Percentiles rank a stretch among this genome's conserved stretches.
phyloP scores from a whole-genome alignment of 2,329 filamentous ascomycete genomes.

The Cladosporium sphaerospermum region DNA sequence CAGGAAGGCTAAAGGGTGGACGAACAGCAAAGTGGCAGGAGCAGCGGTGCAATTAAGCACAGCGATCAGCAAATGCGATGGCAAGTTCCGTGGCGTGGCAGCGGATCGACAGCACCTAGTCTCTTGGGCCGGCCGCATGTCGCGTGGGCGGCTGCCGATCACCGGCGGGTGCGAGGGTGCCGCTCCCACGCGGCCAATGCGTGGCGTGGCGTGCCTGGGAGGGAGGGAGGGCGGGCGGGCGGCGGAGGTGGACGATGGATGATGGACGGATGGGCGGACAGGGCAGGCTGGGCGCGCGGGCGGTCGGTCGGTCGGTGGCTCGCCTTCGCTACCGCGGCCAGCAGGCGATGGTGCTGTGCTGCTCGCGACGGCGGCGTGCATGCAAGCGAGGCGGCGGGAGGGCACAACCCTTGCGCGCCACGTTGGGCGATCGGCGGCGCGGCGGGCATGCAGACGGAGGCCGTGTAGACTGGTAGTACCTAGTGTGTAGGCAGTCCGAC shows the following conservation, averaged over 20 bases:
- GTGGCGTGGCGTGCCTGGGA: background rate
- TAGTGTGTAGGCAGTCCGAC: too few species aligned
- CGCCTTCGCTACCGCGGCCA: too few species aligned
- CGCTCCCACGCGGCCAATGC: background rate
- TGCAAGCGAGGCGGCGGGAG: slow-evolving; percentile 4
- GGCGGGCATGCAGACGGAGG: background rate
- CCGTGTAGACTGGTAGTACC: too few species aligned
- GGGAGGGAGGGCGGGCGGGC: background rate
- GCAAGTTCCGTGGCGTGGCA: slow-evolving; percentile 2
- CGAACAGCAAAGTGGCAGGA: background rate
- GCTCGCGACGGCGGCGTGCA: background rate
- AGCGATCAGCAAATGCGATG: slow-evolving; percentile 5
- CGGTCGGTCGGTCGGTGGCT: too few species aligned
- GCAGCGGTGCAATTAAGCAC: background rate
- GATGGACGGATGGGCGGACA: too few species aligned
- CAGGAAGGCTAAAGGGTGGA: too few species aligned
- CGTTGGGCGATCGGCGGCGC: slow-evolving; percentile 6
- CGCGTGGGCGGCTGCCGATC: slow-evolving; percentile 9
- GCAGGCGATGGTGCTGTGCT: background rate
- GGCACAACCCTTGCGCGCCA: slow-evolving; percentile 5
- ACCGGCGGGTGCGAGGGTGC: background rate
- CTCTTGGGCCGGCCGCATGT: background rate
- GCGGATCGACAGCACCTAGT: background rate
- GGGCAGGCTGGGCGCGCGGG: too few species aligned
- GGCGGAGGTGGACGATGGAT: too few species aligned